Conservation (phyloP, 805 yeast species). For the Candida tammaniensis region DNA sequence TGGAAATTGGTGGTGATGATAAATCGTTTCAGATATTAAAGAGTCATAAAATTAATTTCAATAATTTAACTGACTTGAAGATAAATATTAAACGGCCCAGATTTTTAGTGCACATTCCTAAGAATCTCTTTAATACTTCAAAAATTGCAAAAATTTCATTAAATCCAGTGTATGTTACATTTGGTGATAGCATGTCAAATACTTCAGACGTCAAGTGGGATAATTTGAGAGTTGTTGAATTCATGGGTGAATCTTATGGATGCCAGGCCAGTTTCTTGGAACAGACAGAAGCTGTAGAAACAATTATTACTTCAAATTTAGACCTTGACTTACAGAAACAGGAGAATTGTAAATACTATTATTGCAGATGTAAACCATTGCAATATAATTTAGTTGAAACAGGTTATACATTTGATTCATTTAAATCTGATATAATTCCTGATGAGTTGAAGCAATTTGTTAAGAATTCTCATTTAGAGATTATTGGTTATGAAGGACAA, state of each 20-base stretch:
- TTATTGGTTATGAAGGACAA: background rate
- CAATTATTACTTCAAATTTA: background rate
- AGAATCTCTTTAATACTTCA: background rate
- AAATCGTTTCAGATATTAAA: conserved; percentile 2
- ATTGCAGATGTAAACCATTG: background rate
- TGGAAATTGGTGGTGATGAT: background rate
- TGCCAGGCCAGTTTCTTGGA: background rate
- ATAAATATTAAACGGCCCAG: background rate
- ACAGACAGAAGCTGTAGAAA: background rate
- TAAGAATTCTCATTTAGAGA: background rate
- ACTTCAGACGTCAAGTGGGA: background rate
- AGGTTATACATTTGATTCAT: background rate
- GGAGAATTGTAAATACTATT: no score
- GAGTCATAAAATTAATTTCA: conserved; percentile 1
- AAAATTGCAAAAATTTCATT: background rate
- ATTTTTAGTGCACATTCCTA: conserved; percentile 1
- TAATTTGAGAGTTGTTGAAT: conserved; percentile 1
- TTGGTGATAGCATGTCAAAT: no score
- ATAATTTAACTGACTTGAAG: background rate
- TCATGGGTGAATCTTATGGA: conserved; percentile 1
- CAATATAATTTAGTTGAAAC: background rate
- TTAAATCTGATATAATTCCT: background rate
- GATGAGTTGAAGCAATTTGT: background rate
- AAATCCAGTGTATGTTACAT: background rate
- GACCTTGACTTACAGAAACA: no score